Conservation (phyloP, 805 yeast genomes). For the Wickerhamomyces bovis region DNA sequence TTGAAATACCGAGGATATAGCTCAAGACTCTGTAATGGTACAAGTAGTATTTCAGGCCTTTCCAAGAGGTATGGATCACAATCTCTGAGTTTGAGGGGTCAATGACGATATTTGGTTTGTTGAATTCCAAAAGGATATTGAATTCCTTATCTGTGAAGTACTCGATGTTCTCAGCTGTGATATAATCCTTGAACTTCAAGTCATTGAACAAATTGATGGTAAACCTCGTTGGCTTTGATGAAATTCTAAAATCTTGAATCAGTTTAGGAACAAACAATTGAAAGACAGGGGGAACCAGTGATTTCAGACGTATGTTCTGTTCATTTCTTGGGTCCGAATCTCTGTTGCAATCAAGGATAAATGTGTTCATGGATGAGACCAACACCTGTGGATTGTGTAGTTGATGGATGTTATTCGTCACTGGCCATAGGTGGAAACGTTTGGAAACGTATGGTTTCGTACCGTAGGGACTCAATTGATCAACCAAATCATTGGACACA, state of each 20-base stretch:
- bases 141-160: slow-evolving; percentile 7
- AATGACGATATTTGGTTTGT: slow-evolving; percentile 12
- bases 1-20: slow-evolving; percentile 15
- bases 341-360: slow-evolving; percentile 13
- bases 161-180: slow-evolving; percentile 1
- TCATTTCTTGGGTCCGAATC: not conserved
- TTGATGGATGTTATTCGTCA: slow-evolving; percentile 21
- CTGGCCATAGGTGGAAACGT: slow-evolving; percentile 19
- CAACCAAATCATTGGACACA: slow-evolving; percentile 12
- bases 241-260: slow-evolving; percentile 4
- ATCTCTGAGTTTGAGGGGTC: slow-evolving; percentile 16
- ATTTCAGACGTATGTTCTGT: not conserved
- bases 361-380: slow-evolving; percentile 16
- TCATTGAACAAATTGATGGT: slow-evolving; percentile 11
- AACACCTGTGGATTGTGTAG: slow-evolving; percentile 14
- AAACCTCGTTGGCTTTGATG: slow-evolving; percentile 4
- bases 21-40: slow-evolving; percentile 19
- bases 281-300: slow-evolving; percentile 15
- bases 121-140: slow-evolving; percentile 20
- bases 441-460: slow-evolving; percentile 10
- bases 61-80: slow-evolving; percentile 17
- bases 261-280: slow-evolving; percentile 16
- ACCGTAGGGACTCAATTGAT: slow-evolving; percentile 13
- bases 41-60: slow-evolving; percentile 20
- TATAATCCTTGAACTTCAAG: slow-evolving; percentile 8